Evolutionary conservation across 345 rosid genomes (phyloP).

Genomic region (Kandelia obovata): DNA sequence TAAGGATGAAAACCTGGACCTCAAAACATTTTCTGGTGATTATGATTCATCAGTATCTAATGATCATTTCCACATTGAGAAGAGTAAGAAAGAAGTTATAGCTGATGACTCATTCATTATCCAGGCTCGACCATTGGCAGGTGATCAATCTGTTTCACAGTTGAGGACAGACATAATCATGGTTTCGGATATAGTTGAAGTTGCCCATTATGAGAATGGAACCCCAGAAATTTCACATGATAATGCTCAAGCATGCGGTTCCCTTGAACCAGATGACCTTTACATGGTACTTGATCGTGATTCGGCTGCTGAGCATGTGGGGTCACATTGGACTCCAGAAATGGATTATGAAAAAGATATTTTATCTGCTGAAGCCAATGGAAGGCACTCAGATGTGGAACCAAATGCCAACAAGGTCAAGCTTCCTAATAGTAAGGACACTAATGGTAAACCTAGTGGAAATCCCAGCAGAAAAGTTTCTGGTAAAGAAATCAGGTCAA

Average conservation of each 20-base stretch:
- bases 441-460: conserved; percentile 34
- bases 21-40: conserved; percentile 42
- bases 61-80: conserved; percentile 24
- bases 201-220: conserved; percentile 36
- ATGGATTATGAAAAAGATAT: conserved; percentile 57
- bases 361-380: conserved; percentile 36
- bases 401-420: conserved; percentile 29
- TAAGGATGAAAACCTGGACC: conserved; percentile 36
- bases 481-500: conserved; percentile 51
- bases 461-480: conserved; percentile 35
- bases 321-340: conserved; percentile 72
- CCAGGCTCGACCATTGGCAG: conserved; percentile 45
- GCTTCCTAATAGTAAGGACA: conserved; percentile 19
- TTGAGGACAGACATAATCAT: conserved; percentile 56
- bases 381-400: conserved; percentile 33
- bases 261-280: conserved; percentile 86
- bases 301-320: conserved; percentile 40
- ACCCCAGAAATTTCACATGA: conserved; percentile 28
- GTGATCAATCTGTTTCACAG: conserved; percentile 42
- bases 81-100: conserved; percentile 46
- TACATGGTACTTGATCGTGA: conserved; percentile 82
- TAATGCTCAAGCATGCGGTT: conserved; percentile 21
- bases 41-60: conserved; percentile 37
- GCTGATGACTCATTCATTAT: conserved; percentile 91
- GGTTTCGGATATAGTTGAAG: conserved; percentile 56